Percentiles rank a stretch among this genome's conserved stretches.
These are phyloP conservation scores for Kickxella alabastrina DNA, from an alignment of 192 early-diverging fungal species.

Conservation along the genomic window DNA sequence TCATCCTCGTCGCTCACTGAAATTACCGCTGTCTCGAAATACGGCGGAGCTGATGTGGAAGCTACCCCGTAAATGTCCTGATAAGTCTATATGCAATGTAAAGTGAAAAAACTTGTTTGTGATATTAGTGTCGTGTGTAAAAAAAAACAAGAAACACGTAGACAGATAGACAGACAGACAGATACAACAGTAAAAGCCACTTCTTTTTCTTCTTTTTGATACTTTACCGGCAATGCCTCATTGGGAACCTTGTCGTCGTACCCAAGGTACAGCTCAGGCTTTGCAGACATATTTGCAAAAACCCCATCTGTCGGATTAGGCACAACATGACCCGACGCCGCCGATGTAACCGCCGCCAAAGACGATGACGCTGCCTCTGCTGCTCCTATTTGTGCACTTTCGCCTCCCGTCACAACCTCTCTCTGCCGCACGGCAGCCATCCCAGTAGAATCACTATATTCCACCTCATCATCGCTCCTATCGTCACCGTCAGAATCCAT, in stretches of 20 bases:
- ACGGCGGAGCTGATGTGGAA: constrained; percentile 57
- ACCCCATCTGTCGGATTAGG: constrained; percentile 49
- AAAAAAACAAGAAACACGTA: background rate
- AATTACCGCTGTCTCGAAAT: constrained; percentile 76
- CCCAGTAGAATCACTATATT: constrained; percentile 1
- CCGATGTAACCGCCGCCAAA: background rate
- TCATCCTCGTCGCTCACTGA: constrained; percentile 76
- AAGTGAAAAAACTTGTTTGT: too few relatives aligned
- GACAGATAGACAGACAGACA: too few relatives aligned
- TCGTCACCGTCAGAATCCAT: constrained; percentile 30
- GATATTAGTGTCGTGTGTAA: too few relatives aligned
- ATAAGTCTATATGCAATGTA: constrained; percentile 52
- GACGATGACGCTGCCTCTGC: background rate
- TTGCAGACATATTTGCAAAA: constrained; percentile 54
- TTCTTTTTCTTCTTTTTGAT: too few relatives aligned
- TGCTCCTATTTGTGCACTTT: background rate
- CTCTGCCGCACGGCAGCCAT: background rate
- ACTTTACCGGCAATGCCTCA: constrained; percentile 34
- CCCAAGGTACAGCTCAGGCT: constrained; percentile 45
- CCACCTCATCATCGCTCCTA: constrained; percentile 9
- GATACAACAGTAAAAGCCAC: too few relatives aligned
- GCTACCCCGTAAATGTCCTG: constrained; percentile 71
- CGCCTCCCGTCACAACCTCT: background rate
- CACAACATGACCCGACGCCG: constrained; percentile 3
- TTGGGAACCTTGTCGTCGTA: constrained; percentile 48